Conservation (phyloP, 768 basidiomycete species). For the Sarcomyxa edulis region DNA sequence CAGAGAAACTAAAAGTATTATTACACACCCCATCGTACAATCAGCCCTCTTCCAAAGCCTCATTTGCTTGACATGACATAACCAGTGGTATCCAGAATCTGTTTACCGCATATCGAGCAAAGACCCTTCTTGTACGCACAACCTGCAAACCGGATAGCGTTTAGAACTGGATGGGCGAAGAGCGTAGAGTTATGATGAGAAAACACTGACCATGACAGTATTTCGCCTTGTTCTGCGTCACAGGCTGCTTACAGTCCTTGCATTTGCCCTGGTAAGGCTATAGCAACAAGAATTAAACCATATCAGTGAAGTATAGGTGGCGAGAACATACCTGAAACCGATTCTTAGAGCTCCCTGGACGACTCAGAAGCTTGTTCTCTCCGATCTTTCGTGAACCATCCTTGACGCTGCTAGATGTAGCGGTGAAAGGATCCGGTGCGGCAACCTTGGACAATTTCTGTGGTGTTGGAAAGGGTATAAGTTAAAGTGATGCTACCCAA, state of each 20-base stretch:
- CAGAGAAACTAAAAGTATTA: too few species aligned
- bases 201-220: conserved; percentile 74
- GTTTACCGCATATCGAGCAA: conserved; percentile 84
- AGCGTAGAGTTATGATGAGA: conserved; percentile 9
- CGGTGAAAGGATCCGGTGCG: conserved; percentile 81
- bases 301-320: conserved; percentile 13
- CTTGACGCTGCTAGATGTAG: conserved; percentile 70
- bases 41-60: conserved; percentile 7
- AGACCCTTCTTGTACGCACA: conserved; percentile 86
- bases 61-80: conserved; percentile 86
- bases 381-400: conserved; percentile 77
- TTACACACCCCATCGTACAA: too few species aligned
- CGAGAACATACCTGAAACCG: conserved; percentile 59
- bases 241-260: conserved; percentile 81
- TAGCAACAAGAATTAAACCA: conserved; percentile 12
- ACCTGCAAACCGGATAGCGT: conserved; percentile 35
- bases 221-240: conserved; percentile 83
- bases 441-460: conserved; percentile 91
- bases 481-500: too few species aligned
- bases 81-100: conserved; percentile 77
- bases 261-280: conserved; percentile 86
- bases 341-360: conserved; percentile 69
- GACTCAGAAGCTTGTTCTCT: conserved; percentile 76
- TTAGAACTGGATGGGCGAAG: conserved; percentile 7
- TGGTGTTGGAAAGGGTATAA: conserved; percentile 15